Evolutionary conservation across 768 basidiomycete species (phyloP).

Genomic region (Mycena pura): DNA sequence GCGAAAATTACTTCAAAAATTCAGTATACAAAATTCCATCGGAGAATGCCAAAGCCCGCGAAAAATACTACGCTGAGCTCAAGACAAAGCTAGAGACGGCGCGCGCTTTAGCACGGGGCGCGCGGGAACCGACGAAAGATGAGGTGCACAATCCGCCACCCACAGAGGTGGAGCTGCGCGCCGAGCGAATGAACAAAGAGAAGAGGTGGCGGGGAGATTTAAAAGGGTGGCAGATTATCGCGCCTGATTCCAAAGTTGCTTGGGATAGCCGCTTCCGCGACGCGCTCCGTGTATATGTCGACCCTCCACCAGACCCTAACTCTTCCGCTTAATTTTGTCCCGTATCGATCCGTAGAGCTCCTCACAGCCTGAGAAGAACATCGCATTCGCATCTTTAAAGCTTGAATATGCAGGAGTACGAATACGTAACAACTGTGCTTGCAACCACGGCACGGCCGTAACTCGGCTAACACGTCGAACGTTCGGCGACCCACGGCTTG

Average conservation of each 20-base stretch:
- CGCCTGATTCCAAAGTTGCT: slow-evolving; percentile 62
- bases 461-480: no score
- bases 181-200: slow-evolving; percentile 91
- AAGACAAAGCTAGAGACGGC: slow-evolving; percentile 71
- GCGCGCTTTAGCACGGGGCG: slow-evolving; percentile 75
- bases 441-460: no score
- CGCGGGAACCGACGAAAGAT: slow-evolving; percentile 85
- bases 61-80: slow-evolving; percentile 78
- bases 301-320: slow-evolving; percentile 41
- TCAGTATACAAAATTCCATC: slow-evolving; percentile 58
- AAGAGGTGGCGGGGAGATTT: slow-evolving; percentile 82
- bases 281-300: slow-evolving; percentile 65
- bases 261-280: slow-evolving; percentile 82
- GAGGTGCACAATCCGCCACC: slow-evolving; percentile 80
- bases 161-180: slow-evolving; percentile 87
- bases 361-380: no score
- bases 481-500: no score
- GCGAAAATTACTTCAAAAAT: slow-evolving; percentile 74
- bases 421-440: no score
- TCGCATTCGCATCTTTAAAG: no score
- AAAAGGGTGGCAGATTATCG: slow-evolving; percentile 80
- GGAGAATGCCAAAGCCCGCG: slow-evolving; percentile 71
- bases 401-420: no score
- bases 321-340: slow-evolving; percentile 10
- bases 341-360: slow-evolving; percentile 2